Evolutionary conservation across 2,329 filamentous ascomycete species (phyloP), one percentile per base, ranked within the genome.

Genomic region (Aspergillus pseudotamarii): DNA sequence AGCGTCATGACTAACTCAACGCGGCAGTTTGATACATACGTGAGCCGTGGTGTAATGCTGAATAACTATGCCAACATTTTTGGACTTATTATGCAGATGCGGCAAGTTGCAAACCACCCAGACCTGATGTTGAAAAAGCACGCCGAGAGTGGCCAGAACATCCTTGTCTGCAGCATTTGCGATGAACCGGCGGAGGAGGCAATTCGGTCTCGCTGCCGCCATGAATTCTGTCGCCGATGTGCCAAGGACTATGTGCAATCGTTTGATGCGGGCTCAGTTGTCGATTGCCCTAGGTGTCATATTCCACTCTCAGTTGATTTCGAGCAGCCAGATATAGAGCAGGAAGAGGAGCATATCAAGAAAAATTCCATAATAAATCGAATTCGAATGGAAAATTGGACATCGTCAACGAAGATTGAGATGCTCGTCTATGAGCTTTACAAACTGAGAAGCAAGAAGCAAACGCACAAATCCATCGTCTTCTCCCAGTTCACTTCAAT

Each of bases 21-120:
- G 63, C 90, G 95, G 65, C 89, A 93, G 71, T 99, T 98, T 69
- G 92, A 98, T 73, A 98, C 94, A 0, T 99, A 98, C 69, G 95
- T 98, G 55, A 61, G 60, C 54, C 54, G 60, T 16, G 60, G 60
- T 57, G 60, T 61, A 23, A 88, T 99, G 78, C 86, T 99, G 65
- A 93, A 98, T 83, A 97, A 97, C 75, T 98, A 98, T 71, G 95
- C 95, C 81, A 99, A 99, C 76, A 98, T 99, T 68, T 99, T 99
- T 72, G 94, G 94, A 74, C 85, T 99, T 60, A 97, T 99, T 74
- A 98, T 98, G 93, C 94, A 97, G 78, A 98, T 99, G 94, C 91
- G 95, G 60, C 95, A 99, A 80, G 92, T 97, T 30, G 93, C 95
- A 9, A 95, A 99, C 69, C 95, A 99, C 75, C 95, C 95, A 0